Base-by-base conservation (phyloP, 1,139 yeast species). In the Pichia inconspicua region DNA sequence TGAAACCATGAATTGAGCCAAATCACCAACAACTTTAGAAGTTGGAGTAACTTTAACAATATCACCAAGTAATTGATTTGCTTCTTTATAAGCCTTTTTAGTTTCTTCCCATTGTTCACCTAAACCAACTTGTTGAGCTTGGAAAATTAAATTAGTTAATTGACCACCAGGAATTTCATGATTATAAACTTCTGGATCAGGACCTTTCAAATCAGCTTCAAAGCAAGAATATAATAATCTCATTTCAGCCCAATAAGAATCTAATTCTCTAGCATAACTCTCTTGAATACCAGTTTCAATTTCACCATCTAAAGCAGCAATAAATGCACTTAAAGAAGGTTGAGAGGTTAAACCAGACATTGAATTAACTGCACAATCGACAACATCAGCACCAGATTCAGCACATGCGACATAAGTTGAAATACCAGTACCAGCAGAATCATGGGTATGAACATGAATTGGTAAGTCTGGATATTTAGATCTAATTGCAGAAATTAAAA, bases 161-260 rank as follows among this genome's bases (percentile, higher is more conserved):
- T 92, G 99, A 58, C 98, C 98, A 73, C 99, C 99, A 47, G 99
- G 99, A 58, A 92, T 92, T 75, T 92, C 99, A 72, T 92, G 98
- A 59, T 82, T 82, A 69, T 92, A 92, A 48, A 92, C 98, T 70
- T 92, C 98, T 58, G 99, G 97, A 70, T 92, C 99, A 52, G 99
- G 98, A 48, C 98, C 98, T 77, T 92, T 94, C 69, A 92, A 79
- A 64, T 92, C 97, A 46, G 98, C 97, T 71, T 89, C 99, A 69
- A 94, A 92, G 70, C 96, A 89, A 44, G 96, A 85, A 75, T 92
- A 92, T 58, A 94, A 74, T 63, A 92, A 75, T 72, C 99, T 83
- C 94, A 94, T 90, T 73, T 92, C 97, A 40, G 95, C 95, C 99
- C 99, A 92, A 77, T 92, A 92, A 55, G 85, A 71, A 67, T 92